phyloP scores from a whole-genome alignment of 2,329 filamentous ascomycete genomes.

The Orbilia javanica region DNA sequence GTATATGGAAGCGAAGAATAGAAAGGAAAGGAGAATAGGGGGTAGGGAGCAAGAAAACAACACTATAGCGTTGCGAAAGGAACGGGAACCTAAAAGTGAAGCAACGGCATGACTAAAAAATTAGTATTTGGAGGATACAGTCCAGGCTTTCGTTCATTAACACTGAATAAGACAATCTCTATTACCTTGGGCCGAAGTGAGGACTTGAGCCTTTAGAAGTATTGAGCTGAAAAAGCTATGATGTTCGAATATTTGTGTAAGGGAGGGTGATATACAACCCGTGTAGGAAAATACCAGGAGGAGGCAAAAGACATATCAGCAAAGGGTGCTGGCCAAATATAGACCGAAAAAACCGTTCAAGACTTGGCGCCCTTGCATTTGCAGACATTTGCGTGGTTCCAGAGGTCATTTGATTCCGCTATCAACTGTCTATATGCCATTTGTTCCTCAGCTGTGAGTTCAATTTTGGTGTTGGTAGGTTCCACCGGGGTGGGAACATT shows the following conservation, averaged over 20 bases:
- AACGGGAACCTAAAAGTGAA: too few species aligned
- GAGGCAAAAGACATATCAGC: not conserved
- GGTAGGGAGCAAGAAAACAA: too few species aligned
- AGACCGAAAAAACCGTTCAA: not conserved
- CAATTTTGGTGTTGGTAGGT: conserved; percentile 2
- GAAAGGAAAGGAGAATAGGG: too few species aligned
- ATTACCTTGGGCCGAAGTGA: not conserved
- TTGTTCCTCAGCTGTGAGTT: conserved; percentile 30
- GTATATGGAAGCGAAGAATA: too few species aligned
- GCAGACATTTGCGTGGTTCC: conserved; percentile 35
- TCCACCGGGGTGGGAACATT: conserved; percentile 10
- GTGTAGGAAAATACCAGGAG: not conserved
- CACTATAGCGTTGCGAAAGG: too few species aligned
- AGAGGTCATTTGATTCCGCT: conserved; percentile 24
- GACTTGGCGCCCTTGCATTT: conserved; percentile 4
- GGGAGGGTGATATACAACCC: not conserved
- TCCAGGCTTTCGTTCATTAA: not conserved
- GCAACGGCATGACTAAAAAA: too few species aligned
- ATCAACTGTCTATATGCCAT: conserved; percentile 25
- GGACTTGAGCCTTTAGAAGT: not conserved
- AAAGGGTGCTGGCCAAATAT: not conserved
- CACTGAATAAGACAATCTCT: not conserved
- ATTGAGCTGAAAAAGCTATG: not conserved
- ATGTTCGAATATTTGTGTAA: not conserved
- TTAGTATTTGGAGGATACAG: not conserved